phyloP scores from a whole-genome alignment of 768 basidiomycete genomes.

The Termitomyces sp. region DNA sequence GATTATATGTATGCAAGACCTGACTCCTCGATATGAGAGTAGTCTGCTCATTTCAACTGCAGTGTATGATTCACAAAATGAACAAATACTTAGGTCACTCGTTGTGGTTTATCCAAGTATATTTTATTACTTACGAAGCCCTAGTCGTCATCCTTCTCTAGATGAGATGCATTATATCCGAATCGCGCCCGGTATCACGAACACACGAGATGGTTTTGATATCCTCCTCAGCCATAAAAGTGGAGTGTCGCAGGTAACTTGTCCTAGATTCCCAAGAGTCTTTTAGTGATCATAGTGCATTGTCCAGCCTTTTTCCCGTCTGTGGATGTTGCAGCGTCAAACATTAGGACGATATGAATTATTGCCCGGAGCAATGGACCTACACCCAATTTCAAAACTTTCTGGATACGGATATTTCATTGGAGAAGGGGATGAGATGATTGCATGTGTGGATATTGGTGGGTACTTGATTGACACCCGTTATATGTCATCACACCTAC shows the following conservation, averaged over 20 bases:
- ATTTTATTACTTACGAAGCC: neutral
- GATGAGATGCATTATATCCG: slow-evolving; percentile 9
- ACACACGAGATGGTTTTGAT: slow-evolving; percentile 3
- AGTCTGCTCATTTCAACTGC: neutral
- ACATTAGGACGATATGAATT: neutral
- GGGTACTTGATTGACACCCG: neutral
- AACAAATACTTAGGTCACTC: slow-evolving; percentile 1
- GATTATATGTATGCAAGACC: slow-evolving; percentile 10
- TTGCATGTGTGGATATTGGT: slow-evolving; percentile 7
- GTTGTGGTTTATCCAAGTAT: neutral
- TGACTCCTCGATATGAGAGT: neutral
- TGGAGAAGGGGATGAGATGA: slow-evolving; percentile 10
- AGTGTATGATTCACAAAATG: slow-evolving; percentile 6
- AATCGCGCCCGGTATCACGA: neutral
- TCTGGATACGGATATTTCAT: slow-evolving; percentile 2
- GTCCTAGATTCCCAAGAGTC: no score
- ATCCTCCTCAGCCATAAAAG: slow-evolving; percentile 8
- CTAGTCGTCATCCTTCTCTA: slow-evolving; percentile 6
- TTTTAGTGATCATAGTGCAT: neutral
- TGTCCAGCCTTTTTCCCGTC: neutral
- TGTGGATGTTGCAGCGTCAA: slow-evolving; percentile 8
- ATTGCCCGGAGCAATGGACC: neutral
- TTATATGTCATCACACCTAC: neutral
- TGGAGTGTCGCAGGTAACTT: neutral
- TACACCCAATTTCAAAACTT: neutral